phyloP scores from a whole-genome alignment of 306 rosid genomes.

The Abrus pulchellus region DNA sequence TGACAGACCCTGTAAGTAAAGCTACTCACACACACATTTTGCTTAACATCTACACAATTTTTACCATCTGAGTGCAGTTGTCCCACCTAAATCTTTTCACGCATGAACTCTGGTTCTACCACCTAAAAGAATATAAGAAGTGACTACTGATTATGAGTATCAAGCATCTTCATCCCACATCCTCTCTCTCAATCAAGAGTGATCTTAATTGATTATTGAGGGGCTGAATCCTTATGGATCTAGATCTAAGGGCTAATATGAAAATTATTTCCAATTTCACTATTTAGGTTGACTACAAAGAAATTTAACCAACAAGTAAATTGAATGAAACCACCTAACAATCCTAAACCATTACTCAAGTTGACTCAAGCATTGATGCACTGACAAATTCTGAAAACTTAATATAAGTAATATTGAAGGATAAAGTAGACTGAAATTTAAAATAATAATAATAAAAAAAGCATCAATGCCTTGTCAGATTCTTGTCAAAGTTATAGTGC shows the following conservation, averaged over 20 bases:
- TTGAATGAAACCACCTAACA: constrained; percentile 14
- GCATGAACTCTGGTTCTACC: background rate
- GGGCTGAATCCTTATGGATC: constrained; percentile 8
- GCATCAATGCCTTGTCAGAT: background rate
- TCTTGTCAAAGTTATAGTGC: constrained; percentile 22
- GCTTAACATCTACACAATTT: background rate
- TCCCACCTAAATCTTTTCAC: background rate
- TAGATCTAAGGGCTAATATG: constrained; percentile 14
- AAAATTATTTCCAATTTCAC: background rate
- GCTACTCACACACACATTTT: background rate
- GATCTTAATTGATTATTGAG: background rate
- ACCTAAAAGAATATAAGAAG: background rate
- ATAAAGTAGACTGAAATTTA: constrained; percentile 7
- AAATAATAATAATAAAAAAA: background rate
- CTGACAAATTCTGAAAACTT: background rate
- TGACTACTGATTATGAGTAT: background rate
- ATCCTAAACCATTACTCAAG: constrained; percentile 10
- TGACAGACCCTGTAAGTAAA: background rate
- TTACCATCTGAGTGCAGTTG: background rate
- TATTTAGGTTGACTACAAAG: constrained; percentile 21
- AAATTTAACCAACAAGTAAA: background rate
- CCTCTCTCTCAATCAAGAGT: constrained; percentile 21
- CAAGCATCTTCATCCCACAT: background rate
- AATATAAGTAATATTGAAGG: background rate
- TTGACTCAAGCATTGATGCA: background rate